phyloP scores from a whole-genome alignment of 768 basidiomycete genomes.

The Lepiota venenata region DNA sequence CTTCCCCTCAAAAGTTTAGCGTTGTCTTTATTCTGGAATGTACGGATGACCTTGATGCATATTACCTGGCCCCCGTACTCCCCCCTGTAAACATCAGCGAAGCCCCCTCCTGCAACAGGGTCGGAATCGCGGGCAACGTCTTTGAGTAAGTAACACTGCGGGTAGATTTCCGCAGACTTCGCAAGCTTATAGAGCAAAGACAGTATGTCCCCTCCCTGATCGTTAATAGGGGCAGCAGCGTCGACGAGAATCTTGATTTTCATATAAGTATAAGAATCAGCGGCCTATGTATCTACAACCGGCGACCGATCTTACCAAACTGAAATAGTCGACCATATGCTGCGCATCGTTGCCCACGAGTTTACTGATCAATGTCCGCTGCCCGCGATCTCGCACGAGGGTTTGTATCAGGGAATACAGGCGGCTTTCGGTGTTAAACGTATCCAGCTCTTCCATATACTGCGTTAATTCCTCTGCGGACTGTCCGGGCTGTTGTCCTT shows the following conservation, averaged over 20 bases:
- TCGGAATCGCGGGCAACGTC: neutral
- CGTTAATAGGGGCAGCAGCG: neutral
- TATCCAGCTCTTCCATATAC: no score
- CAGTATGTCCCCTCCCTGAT: neutral
- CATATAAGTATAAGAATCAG: neutral
- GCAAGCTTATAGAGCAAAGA: conserved; percentile 1
- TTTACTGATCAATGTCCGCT: no score
- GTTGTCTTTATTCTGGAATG: neutral
- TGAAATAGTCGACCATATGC: no score
- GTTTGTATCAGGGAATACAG: no score
- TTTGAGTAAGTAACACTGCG: neutral
- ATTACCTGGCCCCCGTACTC: neutral
- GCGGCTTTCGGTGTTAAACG: no score
- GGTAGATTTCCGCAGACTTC: neutral
- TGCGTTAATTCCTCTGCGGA: no score
- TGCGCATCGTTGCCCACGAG: no score
- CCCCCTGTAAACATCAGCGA: neutral
- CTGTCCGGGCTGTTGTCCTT: no score
- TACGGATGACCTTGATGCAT: conserved; percentile 11
- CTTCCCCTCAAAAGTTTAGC: neutral
- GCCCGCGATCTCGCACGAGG: no score
- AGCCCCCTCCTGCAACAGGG: neutral
- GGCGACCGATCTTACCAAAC: no score
- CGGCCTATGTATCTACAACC: no score
- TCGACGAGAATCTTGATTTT: neutral